phyloP scores from a whole-genome alignment of 2,329 filamentous ascomycete genomes.

The Colletotrichum sp. region DNA sequence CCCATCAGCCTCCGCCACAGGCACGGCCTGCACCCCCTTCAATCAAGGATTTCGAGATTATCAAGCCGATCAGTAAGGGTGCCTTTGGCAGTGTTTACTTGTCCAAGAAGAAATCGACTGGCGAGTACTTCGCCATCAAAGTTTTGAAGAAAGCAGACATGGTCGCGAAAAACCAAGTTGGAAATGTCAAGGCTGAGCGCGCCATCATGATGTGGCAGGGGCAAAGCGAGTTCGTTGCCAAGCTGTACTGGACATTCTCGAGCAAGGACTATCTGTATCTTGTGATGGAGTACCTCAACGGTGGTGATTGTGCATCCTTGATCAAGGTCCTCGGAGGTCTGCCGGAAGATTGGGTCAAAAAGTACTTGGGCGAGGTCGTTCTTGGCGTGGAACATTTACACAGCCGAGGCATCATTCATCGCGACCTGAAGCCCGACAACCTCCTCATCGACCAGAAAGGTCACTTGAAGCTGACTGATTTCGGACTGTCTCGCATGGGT shows the following conservation, averaged over 20 bases:
- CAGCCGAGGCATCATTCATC: slow-evolving; percentile 92
- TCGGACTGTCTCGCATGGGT: slow-evolving; percentile 96
- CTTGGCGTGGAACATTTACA: slow-evolving; percentile 97
- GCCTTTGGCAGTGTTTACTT: slow-evolving; percentile 98
- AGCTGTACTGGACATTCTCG: slow-evolving; percentile 99
- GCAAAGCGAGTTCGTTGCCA: slow-evolving; percentile 98
- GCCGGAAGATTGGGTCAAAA: slow-evolving; percentile 97
- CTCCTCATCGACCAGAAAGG: slow-evolving; percentile 96
- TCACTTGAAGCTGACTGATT: slow-evolving; percentile 96
- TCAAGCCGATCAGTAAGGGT: slow-evolving; percentile 98
- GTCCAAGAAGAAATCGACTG: slow-evolving; percentile 97
- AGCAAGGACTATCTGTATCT: slow-evolving; percentile 99
- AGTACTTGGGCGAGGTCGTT: slow-evolving; percentile 94
- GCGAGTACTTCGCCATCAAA: slow-evolving; percentile 98
- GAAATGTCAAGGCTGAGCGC: slow-evolving; percentile 97
- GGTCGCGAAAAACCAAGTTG: slow-evolving; percentile 99
- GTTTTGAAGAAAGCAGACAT: slow-evolving; percentile 99
- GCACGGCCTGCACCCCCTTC: slow-evolving; percentile 90
- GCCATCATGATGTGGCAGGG: slow-evolving; percentile 99
- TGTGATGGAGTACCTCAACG: slow-evolving; percentile 99
- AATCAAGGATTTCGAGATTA: slow-evolving; percentile 99
- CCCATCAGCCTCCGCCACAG: slow-evolving; percentile 80
- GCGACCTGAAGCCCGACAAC: slow-evolving; percentile 96
- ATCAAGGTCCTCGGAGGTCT: slow-evolving; percentile 93
- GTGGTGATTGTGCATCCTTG: slow-evolving; percentile 93